phyloP scores from a whole-genome alignment of 768 basidiomycete genomes.

The Crucibulum laeve region DNA sequence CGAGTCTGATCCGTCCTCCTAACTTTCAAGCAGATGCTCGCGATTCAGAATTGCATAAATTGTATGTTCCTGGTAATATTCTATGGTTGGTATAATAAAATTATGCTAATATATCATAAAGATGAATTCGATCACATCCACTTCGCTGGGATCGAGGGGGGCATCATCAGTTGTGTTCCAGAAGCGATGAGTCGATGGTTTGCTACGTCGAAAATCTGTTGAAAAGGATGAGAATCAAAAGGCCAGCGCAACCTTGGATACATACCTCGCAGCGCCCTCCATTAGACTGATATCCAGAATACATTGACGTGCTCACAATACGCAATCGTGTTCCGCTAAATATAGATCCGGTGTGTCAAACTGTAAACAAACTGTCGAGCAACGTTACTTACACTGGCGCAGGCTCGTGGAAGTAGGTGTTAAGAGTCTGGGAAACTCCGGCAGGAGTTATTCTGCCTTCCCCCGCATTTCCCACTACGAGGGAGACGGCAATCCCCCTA shows the following conservation, averaged over 20 bases:
- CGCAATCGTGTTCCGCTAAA: constrained; percentile 39
- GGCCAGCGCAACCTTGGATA: neutral
- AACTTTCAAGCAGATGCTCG: no score
- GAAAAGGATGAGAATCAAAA: neutral
- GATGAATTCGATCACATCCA: neutral
- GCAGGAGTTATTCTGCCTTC: constrained; percentile 20
- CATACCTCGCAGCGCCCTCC: constrained; percentile 38
- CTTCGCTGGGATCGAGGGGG: constrained; percentile 16
- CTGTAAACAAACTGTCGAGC: neutral
- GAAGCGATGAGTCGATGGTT: constrained; percentile 37
- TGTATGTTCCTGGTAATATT: neutral
- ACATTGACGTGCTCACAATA: constrained; percentile 33
- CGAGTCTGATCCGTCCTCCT: no score
- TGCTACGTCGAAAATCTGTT: constrained; percentile 36
- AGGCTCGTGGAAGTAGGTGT: constrained; percentile 39
- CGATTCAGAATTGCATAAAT: no score
- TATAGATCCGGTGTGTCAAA: neutral
- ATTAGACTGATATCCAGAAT: constrained; percentile 20
- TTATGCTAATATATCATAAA: neutral
- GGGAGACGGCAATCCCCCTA: constrained; percentile 39
- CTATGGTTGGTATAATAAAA: neutral
- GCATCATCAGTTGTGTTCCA: constrained; percentile 36
- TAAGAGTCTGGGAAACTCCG: constrained; percentile 42
- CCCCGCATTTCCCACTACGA: constrained; percentile 26
- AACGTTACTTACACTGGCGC: constrained; percentile 26